These are phyloP conservation scores for Globisporangium heterothallicum DNA, from an alignment of 352 stramenopile genomes.

Conservation along the genomic window DNA sequence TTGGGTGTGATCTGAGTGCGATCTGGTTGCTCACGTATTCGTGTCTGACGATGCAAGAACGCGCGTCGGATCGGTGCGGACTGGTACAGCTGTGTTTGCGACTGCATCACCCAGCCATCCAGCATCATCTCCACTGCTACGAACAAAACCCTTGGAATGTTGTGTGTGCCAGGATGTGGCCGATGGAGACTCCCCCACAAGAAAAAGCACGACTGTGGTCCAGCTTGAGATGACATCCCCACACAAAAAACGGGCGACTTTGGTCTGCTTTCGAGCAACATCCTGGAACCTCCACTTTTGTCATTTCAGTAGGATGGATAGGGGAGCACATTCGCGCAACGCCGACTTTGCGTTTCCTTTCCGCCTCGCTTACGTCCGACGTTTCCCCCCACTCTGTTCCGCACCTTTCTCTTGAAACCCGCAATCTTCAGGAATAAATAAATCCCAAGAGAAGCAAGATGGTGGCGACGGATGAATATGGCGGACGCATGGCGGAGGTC, in stretches of 20 bases:
- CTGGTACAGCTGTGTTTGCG: neutral
- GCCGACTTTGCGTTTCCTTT: too few species aligned
- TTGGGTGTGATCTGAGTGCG: conserved; percentile 2
- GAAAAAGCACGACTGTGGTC: conserved; percentile 12
- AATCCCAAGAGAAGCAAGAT: conserved; percentile 6
- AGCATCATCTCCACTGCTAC: conserved; percentile 11
- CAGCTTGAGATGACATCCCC: neutral
- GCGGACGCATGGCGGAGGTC: conserved; percentile 44
- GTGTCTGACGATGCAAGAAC: neutral
- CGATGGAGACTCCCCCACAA: conserved; percentile 7
- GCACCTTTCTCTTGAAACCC: neutral
- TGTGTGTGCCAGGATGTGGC: too few species aligned
- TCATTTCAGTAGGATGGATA: too few species aligned
- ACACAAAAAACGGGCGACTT: conserved; percentile 2
- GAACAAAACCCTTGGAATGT: neutral
- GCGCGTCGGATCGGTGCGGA: too few species aligned
- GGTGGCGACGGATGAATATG: conserved; percentile 7
- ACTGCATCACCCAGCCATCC: conserved; percentile 3
- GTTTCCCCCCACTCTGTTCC: too few species aligned
- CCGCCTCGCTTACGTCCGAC: too few species aligned
- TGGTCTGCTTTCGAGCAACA: conserved; percentile 1
- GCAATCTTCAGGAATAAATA: too few species aligned
- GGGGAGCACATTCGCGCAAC: too few species aligned
- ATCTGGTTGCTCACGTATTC: conserved; percentile 4
- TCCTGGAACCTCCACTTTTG: neutral